phyloP scores from a whole-genome alignment of 306 rosid species.

The Begonia masoniana region DNA sequence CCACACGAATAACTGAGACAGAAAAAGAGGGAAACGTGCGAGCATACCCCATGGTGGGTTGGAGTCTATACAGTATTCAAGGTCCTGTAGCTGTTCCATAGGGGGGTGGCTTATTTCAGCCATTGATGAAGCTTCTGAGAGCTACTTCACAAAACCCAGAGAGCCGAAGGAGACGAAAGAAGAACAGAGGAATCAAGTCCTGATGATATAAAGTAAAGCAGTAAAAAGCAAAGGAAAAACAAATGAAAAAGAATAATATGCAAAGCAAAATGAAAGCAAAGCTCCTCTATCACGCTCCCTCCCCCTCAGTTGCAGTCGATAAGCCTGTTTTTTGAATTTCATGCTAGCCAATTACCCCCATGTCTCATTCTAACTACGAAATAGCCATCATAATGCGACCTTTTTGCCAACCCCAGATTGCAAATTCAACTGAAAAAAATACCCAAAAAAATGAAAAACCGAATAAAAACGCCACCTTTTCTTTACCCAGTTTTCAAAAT shows the following conservation, averaged over 20 bases:
- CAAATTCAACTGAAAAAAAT: no score
- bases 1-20: neutral
- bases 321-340: constrained; percentile 10
- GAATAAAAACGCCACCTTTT: neutral
- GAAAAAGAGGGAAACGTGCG: constrained; percentile 4
- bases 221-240: constrained; percentile 15
- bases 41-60: constrained; percentile 94
- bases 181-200: constrained; percentile 26
- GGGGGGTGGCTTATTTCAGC: constrained; percentile 89
- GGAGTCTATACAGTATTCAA: constrained; percentile 94
- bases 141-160: constrained; percentile 17
- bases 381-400: constrained; percentile 5
- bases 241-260: constrained; percentile 21
- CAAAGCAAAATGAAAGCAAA: constrained; percentile 21
- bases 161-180: constrained; percentile 16
- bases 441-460: no score
- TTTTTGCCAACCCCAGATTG: neutral
- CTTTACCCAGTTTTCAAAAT: neutral
- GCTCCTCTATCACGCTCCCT: constrained; percentile 17
- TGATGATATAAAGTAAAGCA: constrained; percentile 39
- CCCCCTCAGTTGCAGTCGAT: constrained; percentile 13
- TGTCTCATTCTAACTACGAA: constrained; percentile 6
- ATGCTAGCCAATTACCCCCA: constrained; percentile 12
- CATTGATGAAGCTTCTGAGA: constrained; percentile 45
- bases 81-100: constrained; percentile 99